Evolutionary conservation across 495 filamentous ascomycete species (phyloP).

Genomic region (Darksidea phi): DNA sequence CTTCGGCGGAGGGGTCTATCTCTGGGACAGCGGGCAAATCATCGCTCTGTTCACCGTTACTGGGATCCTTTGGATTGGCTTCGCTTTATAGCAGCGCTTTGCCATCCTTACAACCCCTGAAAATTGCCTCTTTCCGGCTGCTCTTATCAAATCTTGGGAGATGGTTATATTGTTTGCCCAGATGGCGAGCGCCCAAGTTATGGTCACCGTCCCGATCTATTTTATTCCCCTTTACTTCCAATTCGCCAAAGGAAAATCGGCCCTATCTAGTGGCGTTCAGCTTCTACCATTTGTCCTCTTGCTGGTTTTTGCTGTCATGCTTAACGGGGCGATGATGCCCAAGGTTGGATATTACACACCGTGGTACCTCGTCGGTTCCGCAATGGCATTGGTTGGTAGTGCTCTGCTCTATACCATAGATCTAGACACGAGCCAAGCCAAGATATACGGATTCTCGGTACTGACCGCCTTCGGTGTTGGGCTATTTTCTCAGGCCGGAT

Average conservation of each 20-base stretch:
- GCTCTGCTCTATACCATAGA: background rate
- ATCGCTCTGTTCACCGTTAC: constrained; percentile 56
- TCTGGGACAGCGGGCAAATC: constrained; percentile 53
- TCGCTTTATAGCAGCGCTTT: constrained; percentile 55
- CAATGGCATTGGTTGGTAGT: background rate
- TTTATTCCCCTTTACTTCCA: constrained; percentile 51
- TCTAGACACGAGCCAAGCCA: background rate
- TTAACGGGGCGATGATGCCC: background rate
- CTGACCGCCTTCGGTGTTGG: background rate
- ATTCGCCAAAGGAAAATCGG: constrained; percentile 53
- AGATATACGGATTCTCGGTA: background rate
- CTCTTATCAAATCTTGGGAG: constrained; percentile 49
- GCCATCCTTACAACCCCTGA: constrained; percentile 50
- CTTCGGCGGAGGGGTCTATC: constrained; percentile 57
- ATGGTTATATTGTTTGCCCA: constrained; percentile 51
- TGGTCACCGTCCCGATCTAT: constrained; percentile 48
- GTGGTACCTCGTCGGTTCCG: background rate
- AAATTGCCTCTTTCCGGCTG: constrained; percentile 56
- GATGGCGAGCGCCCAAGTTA: constrained; percentile 42
- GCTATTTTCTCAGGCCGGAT: background rate
- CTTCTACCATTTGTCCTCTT: constrained; percentile 53
- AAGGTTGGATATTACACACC: background rate
- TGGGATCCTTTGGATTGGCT: constrained; percentile 52
- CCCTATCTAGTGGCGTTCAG: constrained; percentile 54
- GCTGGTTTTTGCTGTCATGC: background rate